A percentile compares a stretch with the other conserved stretches of the same genome.
phyloP scores from a whole-genome alignment of 2,329 filamentous ascomycete genomes.

The Scedosporium dehoogii region DNA sequence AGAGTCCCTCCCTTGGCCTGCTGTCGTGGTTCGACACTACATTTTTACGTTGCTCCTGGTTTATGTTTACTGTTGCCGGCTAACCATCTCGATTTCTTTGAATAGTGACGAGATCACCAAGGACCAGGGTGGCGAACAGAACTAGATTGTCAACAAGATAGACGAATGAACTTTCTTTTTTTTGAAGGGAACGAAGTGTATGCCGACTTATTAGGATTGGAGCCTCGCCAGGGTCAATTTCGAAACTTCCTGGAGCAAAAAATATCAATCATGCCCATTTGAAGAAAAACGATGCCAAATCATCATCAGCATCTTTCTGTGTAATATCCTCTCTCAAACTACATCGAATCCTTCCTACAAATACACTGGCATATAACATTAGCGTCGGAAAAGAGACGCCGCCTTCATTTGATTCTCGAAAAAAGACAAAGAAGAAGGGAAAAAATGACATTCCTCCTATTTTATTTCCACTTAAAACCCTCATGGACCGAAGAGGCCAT shows the following conservation, averaged over 20 bases:
- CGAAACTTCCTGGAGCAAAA: neutral
- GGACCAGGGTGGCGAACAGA: constrained; percentile 58
- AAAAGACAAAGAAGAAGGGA: neutral
- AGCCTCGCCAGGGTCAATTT: neutral
- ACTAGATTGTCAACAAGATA: constrained; percentile 27
- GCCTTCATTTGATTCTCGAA: too few relatives aligned
- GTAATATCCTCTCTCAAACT: constrained; percentile 1
- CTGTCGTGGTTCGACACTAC: too few relatives aligned
- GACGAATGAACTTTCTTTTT: neutral
- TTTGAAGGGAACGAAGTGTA: neutral
- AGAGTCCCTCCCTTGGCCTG: too few relatives aligned
- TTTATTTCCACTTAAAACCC: neutral
- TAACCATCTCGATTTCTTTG: neutral
- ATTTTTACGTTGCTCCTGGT: too few relatives aligned
- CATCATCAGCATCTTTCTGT: neutral
- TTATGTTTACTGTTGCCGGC: neutral
- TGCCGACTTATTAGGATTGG: neutral
- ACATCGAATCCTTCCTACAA: neutral
- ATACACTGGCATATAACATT: constrained; percentile 2
- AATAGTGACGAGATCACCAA: constrained; percentile 67
- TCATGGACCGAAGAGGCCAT: neutral
- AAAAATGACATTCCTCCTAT: neutral
- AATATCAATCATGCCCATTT: neutral
- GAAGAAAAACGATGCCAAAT: neutral
- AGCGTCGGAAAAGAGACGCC: neutral